Evolutionary conservation across 2,329 filamentous ascomycete genomes (phyloP).

Genomic region (Microdochium bolleyi): DNA sequence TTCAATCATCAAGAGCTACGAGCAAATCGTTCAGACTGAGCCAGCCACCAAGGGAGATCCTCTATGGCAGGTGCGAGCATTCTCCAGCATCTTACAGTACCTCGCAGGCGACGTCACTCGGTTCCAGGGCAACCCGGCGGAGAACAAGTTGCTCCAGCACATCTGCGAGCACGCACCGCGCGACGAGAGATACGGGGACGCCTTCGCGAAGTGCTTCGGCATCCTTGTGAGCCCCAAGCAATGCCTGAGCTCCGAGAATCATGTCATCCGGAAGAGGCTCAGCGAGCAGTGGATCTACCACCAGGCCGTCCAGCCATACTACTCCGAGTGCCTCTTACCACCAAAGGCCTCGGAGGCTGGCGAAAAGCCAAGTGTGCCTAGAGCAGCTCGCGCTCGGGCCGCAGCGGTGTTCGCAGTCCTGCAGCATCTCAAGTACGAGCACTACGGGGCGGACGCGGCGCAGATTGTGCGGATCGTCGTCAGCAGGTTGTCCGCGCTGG

Average conservation of each 20-base stretch:
- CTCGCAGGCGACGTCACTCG: slow-evolving; percentile 20
- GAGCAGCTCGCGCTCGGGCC: slow-evolving; percentile 27
- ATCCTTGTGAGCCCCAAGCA: slow-evolving; percentile 17
- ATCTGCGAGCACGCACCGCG: slow-evolving; percentile 8
- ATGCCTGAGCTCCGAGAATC: slow-evolving; percentile 15
- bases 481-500: slow-evolving; percentile 32
- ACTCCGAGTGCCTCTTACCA: slow-evolving; percentile 30
- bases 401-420: slow-evolving; percentile 40
- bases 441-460: slow-evolving; percentile 43
- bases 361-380: background rate
- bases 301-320: slow-evolving; percentile 20
- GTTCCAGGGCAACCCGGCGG: slow-evolving; percentile 7
- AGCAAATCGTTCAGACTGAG: background rate
- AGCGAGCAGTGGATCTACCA: slow-evolving; percentile 18
- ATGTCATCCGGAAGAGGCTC: slow-evolving; percentile 15
- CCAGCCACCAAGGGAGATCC: background rate
- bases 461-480: slow-evolving; percentile 41
- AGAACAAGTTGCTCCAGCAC: slow-evolving; percentile 12
- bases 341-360: slow-evolving; percentile 13
- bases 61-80: slow-evolving; percentile 7
- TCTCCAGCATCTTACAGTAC: slow-evolving; percentile 18
- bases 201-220: slow-evolving; percentile 16
- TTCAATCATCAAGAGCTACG: slow-evolving; percentile 4
- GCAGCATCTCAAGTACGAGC: slow-evolving; percentile 37
- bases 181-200: slow-evolving; percentile 12